phyloP scores from a whole-genome alignment of 306 rosid species.

The Dryas alaskensis region DNA sequence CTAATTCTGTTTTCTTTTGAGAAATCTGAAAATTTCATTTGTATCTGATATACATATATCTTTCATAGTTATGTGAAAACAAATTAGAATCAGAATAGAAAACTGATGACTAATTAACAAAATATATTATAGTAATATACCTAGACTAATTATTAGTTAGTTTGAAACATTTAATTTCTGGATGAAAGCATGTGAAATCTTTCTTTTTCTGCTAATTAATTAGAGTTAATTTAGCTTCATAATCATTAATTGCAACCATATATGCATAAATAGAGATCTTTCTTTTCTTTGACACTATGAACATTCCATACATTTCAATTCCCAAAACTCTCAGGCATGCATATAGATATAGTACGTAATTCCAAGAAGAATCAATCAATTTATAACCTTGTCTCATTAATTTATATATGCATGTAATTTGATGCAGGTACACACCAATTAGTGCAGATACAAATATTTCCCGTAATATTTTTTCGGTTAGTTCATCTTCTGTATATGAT shows the following conservation, averaged over 20 bases:
- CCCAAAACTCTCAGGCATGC: not conserved
- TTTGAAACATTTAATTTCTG: too few relatives aligned
- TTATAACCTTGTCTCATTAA: not conserved
- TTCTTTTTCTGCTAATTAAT: not conserved
- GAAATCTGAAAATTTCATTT: too few relatives aligned
- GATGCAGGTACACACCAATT: slow-evolving; percentile 56
- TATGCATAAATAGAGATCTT: not conserved
- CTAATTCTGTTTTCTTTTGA: not conserved
- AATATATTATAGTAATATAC: not conserved
- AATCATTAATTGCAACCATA: not conserved
- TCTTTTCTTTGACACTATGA: not conserved
- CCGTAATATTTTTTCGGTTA: slow-evolving; percentile 34
- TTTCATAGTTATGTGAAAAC: not conserved
- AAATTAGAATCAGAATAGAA: not conserved
- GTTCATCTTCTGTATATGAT: too few relatives aligned
- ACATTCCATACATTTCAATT: not conserved
- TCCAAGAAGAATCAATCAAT: not conserved
- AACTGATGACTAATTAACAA: not conserved
- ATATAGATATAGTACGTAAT: too few relatives aligned
- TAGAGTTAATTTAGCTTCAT: not conserved
- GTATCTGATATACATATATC: not conserved
- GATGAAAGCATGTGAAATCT: not conserved
- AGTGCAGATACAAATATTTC: slow-evolving; percentile 60
- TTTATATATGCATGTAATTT: not conserved
- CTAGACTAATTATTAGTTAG: too few relatives aligned